Evolutionary conservation across 176 grass and related monocot species (phyloP), one percentile per base, ranked within the genome.

Genomic region (Paspalum vaginatum): DNA sequence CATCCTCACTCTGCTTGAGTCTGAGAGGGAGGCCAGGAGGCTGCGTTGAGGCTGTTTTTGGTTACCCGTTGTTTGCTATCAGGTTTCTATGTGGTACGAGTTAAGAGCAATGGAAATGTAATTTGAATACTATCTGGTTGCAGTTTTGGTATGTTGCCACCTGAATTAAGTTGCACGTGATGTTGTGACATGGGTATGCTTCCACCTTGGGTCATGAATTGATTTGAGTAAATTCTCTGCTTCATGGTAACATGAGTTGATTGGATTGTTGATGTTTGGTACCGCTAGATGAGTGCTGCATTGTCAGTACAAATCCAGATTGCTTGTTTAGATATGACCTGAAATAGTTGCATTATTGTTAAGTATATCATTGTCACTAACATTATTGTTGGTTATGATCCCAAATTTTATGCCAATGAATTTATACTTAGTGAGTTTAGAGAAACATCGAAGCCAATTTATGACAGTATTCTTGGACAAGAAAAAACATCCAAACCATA

Each of bases 21-120:
- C 93, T 0, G 93, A 97, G 84, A 92, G 93, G 24, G 93, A 97
- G 76, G 93, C 93, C 51, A 97, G 93, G 85, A 90, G 93, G 79
- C 85, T 97, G 25, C 90, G 93, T 45, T 97, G 80, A 97, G 54
- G 48, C 9, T 11, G 18, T 7, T 49, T 32, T 32, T 32, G 32
- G 32, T 32, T 32, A 3, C 32, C 3, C 32, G 2, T 32, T 32
- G 3, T 32, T 32, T 32, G 32, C 32, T 32, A 32, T 32, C 1
- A 32, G 3, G 3, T 32, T 32, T 32, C 81, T 65, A 67, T 68
- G 22, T 10, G 18, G 49, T 60, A 58, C 14, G 82, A 59, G 49
- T 48, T 46, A 11, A 2, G 39, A 68, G 32, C 53, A 77, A 50
- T 83, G 74, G 49, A 43, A 52, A 58, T 76, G 78, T 87, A 81